phyloP scores from a whole-genome alignment of 257 asterid genomes.

The Paulownia fortunei region DNA sequence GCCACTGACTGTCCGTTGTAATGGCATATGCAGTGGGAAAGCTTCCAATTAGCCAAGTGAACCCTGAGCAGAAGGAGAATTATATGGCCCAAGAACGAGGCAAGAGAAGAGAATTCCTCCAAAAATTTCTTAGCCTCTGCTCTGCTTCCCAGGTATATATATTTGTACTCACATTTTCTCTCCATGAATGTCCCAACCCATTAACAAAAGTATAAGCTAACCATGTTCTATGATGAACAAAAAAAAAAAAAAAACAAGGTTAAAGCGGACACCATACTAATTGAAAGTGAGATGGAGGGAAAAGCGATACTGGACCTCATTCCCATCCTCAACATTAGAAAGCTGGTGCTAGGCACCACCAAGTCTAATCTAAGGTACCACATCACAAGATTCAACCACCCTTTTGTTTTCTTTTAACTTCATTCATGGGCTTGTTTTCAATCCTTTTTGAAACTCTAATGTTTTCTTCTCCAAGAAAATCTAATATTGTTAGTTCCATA shows the following conservation, averaged over 20 bases:
- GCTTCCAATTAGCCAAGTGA: constrained; percentile 55
- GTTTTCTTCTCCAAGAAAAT: neutral
- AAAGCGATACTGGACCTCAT: constrained; percentile 67
- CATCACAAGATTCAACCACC: neutral
- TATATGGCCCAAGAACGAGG: constrained; percentile 45
- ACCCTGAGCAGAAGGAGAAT: constrained; percentile 51
- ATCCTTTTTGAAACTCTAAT: neutral
- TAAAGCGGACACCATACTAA: constrained; percentile 60
- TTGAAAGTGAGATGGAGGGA: constrained; percentile 66
- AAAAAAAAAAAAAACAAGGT: constrained; percentile 21
- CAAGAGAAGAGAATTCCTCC: constrained; percentile 49
- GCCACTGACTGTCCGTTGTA: too few relatives aligned
- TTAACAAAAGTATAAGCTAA: too few relatives aligned
- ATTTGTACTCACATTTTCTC: neutral
- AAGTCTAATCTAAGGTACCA: constrained; percentile 56
- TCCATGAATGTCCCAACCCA: neutral
- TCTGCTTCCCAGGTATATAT: constrained; percentile 48
- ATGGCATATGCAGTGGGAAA: constrained; percentile 56
- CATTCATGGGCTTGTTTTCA: neutral
- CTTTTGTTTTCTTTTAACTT: neutral
- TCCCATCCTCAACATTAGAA: constrained; percentile 62
- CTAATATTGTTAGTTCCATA: neutral
- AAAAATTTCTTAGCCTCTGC: constrained; percentile 43
- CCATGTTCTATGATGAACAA: too few relatives aligned
- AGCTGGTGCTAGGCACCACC: constrained; percentile 49